phyloP scores from a whole-genome alignment of 805 yeast genomes.

The Wickerhamiella kazuoi region DNA sequence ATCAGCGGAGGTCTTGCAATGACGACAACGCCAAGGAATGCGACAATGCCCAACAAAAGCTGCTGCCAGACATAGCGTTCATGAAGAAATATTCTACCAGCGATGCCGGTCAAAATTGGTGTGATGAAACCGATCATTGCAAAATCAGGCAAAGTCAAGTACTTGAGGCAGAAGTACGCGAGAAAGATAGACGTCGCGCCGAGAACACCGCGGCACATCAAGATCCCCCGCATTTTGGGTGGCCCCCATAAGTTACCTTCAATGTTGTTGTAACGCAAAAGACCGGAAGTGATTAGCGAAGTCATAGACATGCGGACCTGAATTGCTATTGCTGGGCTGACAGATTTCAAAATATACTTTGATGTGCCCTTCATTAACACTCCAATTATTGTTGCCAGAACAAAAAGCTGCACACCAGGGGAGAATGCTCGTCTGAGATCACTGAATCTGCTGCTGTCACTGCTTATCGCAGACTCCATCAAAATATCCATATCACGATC shows the following conservation, averaged over 20 bases:
- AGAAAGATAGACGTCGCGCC: slow-evolving; percentile 76
- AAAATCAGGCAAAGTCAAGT: slow-evolving; percentile 63
- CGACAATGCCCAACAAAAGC: slow-evolving; percentile 46
- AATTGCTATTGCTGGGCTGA: slow-evolving; percentile 25
- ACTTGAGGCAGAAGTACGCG: slow-evolving; percentile 54
- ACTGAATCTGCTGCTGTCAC: not conserved
- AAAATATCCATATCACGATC: not conserved
- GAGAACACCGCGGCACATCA: slow-evolving; percentile 46
- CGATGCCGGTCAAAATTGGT: slow-evolving; percentile 61
- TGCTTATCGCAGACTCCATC: not conserved
- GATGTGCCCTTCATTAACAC: not conserved
- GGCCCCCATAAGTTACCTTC: slow-evolving; percentile 60
- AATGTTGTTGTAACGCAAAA: slow-evolving; percentile 35
- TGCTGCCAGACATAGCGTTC: slow-evolving; percentile 54
- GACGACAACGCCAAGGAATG: slow-evolving; percentile 58
- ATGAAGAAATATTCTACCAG: slow-evolving; percentile 49
- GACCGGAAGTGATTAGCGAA: slow-evolving; percentile 35
- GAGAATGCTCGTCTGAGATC: not conserved
- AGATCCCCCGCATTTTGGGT: slow-evolving; percentile 31
- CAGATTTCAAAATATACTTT: not conserved
- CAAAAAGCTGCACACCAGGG: not conserved
- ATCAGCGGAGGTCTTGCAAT: slow-evolving; percentile 69
- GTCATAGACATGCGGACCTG: slow-evolving; percentile 66
- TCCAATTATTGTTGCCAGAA: not conserved
- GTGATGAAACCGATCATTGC: slow-evolving; percentile 61